phyloP scores from a whole-genome alignment of 352 stramenopile species.

The Aphanomyces invadans region DNA sequence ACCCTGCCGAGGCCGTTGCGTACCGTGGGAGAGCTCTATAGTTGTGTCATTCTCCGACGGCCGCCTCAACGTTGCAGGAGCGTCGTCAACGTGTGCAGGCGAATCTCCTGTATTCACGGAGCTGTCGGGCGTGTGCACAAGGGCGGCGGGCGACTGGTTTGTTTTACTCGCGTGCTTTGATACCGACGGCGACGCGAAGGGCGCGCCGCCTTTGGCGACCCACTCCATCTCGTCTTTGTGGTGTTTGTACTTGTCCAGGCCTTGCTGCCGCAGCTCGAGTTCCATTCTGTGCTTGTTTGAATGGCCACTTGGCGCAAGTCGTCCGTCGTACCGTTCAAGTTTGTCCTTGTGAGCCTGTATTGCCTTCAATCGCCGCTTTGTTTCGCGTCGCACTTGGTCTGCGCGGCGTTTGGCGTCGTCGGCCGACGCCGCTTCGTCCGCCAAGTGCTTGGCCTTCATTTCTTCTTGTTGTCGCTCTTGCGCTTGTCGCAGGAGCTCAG shows the following conservation, averaged over 20 bases:
- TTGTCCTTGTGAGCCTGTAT: conserved; percentile 37
- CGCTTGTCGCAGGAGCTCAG: conserved; percentile 16
- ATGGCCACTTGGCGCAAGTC: neutral
- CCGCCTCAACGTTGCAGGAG: too few relatives aligned
- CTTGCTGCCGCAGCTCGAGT: conserved; percentile 41
- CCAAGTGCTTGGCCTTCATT: neutral
- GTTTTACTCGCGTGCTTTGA: neutral
- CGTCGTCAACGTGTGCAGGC: too few relatives aligned
- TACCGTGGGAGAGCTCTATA: too few relatives aligned
- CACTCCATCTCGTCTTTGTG: conserved; percentile 54
- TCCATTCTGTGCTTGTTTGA: conserved; percentile 33
- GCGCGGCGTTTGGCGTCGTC: conserved; percentile 31
- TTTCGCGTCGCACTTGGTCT: conserved; percentile 46
- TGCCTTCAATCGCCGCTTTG: conserved; percentile 36
- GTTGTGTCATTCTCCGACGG: too few relatives aligned
- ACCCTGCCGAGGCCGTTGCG: too few relatives aligned
- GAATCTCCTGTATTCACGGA: too few relatives aligned
- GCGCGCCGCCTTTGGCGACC: conserved; percentile 41
- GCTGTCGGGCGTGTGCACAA: too few relatives aligned
- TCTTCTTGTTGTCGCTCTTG: conserved; percentile 21
- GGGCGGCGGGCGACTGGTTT: too few relatives aligned
- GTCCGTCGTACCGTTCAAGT: conserved; percentile 35
- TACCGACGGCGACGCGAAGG: neutral
- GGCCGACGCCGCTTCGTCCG: conserved; percentile 29
- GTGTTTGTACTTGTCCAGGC: conserved; percentile 45